phyloP scores from a whole-genome alignment of 768 basidiomycete species.

The Galerina sulciceps region DNA sequence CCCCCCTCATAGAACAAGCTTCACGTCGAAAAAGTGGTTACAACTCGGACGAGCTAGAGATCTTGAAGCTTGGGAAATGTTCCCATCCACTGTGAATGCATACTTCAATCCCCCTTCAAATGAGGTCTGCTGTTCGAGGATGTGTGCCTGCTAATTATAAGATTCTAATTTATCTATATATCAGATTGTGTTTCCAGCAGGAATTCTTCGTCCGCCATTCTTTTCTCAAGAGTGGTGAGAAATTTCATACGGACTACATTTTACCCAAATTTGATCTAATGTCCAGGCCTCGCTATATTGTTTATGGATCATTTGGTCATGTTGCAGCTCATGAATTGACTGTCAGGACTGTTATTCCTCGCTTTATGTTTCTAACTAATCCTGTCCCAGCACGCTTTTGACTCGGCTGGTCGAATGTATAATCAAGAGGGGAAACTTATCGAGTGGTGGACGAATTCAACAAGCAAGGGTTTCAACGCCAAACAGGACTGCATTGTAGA shows the following conservation, averaged over 20 bases:
- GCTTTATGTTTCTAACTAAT: neutral
- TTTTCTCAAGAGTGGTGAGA: conserved; percentile 78
- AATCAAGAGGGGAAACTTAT: conserved; percentile 88
- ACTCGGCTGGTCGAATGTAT: conserved; percentile 87
- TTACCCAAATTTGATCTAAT: neutral
- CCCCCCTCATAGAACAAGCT: conserved; percentile 47
- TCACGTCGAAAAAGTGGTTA: conserved; percentile 73
- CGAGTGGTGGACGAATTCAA: conserved; percentile 93
- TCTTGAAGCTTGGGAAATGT: conserved; percentile 84
- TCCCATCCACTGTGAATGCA: conserved; percentile 84
- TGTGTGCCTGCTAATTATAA: neutral
- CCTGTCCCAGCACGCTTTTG: conserved; percentile 76
- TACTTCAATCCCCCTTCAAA: conserved; percentile 89
- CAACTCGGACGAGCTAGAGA: conserved; percentile 74
- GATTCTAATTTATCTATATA: neutral
- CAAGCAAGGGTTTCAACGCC: conserved; percentile 80
- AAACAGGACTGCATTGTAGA: conserved; percentile 89
- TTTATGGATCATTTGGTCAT: conserved; percentile 91
- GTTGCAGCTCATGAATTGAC: conserved; percentile 93
- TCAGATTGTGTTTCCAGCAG: conserved; percentile 95
- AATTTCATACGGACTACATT: neutral
- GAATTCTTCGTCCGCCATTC: conserved; percentile 92
- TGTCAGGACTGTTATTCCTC: conserved; percentile 41
- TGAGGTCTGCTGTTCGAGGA: conserved; percentile 55
- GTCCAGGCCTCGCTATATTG: conserved; percentile 82